Evolutionary conservation across 148 eudicot species (phyloP).

Genomic region (Vaccinium macrocarpon): DNA sequence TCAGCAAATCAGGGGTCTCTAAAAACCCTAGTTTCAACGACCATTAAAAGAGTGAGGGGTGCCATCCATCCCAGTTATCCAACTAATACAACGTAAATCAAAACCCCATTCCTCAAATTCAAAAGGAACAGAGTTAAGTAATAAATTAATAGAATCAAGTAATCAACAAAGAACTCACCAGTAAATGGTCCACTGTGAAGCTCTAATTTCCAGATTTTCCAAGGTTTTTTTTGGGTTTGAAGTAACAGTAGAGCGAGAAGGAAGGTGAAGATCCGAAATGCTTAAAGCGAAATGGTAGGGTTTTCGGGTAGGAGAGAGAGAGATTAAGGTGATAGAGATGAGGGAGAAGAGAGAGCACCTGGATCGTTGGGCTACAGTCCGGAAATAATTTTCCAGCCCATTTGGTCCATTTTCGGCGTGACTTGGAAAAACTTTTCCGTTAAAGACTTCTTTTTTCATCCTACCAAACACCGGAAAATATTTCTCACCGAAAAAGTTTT

Average conservation of each 20-base stretch:
- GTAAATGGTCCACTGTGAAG: constrained; percentile 13
- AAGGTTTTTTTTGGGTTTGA: background rate
- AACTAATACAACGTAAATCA: background rate
- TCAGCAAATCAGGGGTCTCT: background rate
- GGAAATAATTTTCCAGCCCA: too few species aligned
- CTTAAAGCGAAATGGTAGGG: constrained; percentile 21
- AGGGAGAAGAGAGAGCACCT: too few species aligned
- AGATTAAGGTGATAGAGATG: constrained; percentile 1
- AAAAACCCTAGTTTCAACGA: constrained; percentile 12
- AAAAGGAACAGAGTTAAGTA: background rate
- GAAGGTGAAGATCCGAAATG: constrained; percentile 21
- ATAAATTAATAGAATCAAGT: constrained; percentile 10
- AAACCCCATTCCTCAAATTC: background rate
- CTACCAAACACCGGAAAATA: too few species aligned
- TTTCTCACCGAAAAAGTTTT: too few species aligned
- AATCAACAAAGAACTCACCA: constrained; percentile 20
- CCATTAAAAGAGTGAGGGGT: background rate
- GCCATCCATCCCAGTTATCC: background rate
- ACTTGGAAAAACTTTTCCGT: too few species aligned
- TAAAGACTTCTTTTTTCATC: too few species aligned
- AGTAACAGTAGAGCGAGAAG: background rate
- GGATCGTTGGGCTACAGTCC: too few species aligned
- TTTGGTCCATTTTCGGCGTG: too few species aligned
- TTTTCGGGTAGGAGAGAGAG: constrained; percentile 15
- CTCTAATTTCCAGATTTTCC: background rate